A percentile compares a stretch with the other conserved stretches of the same genome.
Conservation (phyloP, 768 basidiomycete genomes). For the Pholiota microspora region DNA sequence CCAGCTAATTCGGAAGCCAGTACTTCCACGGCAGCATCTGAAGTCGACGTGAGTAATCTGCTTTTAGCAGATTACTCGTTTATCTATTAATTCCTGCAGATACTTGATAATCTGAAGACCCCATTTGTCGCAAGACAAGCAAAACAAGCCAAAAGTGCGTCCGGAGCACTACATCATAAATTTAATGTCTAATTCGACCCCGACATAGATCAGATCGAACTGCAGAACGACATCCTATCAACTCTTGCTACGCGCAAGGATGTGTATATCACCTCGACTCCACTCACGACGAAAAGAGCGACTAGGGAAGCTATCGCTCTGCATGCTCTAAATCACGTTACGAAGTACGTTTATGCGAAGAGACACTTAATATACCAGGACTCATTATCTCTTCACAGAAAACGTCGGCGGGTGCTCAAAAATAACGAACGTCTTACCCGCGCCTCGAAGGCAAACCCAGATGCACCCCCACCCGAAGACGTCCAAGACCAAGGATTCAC, state of each 20-base stretch:
- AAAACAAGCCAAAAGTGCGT: slow-evolving; percentile 52
- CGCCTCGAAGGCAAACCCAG: slow-evolving; percentile 53
- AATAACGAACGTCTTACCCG: slow-evolving; percentile 91
- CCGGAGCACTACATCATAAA: neutral
- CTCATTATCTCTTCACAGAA: slow-evolving; percentile 45
- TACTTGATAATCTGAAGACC: slow-evolving; percentile 52
- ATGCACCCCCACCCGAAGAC: slow-evolving; percentile 61
- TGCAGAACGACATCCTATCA: slow-evolving; percentile 71
- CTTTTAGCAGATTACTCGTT: neutral
- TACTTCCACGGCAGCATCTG: slow-evolving; percentile 25
- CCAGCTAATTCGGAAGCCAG: slow-evolving; percentile 38
- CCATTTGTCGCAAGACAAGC: slow-evolving; percentile 55
- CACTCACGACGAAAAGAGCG: slow-evolving; percentile 60
- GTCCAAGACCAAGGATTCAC: slow-evolving; percentile 98
- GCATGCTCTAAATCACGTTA: slow-evolving; percentile 86
- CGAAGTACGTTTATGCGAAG: slow-evolving; percentile 58
- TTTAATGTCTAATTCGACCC: neutral
- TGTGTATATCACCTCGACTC: slow-evolving; percentile 66
- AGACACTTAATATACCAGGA: neutral
- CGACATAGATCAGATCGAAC: slow-evolving; percentile 41
- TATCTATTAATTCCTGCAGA: slow-evolving; percentile 33
- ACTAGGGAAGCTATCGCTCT: slow-evolving; percentile 70
- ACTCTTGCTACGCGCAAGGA: slow-evolving; percentile 69
- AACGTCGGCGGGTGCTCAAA: slow-evolving; percentile 84
- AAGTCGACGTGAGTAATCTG: slow-evolving; percentile 30